phyloP scores from a whole-genome alignment of 495 filamentous ascomycete genomes.

The Daldinia caldariorum region DNA sequence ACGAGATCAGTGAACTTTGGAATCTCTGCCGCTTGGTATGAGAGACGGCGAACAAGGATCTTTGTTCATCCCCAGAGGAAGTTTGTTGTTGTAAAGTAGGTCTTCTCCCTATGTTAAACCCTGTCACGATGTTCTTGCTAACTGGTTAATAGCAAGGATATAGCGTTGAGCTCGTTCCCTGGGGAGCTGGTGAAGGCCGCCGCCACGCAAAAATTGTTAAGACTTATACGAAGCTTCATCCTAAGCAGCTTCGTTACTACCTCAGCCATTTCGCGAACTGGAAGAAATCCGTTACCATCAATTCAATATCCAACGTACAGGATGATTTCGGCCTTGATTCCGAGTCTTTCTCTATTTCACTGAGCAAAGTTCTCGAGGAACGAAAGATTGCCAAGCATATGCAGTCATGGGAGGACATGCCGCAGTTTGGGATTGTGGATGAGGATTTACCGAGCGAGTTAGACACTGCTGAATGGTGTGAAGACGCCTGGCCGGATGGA shows the following conservation, averaged over 20 bases:
- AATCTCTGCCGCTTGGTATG: slow-evolving; percentile 49
- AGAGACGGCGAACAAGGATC: slow-evolving; percentile 46
- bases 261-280: slow-evolving; percentile 47
- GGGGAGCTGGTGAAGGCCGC: slow-evolving; percentile 46
- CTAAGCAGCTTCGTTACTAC: slow-evolving; percentile 49
- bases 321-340: slow-evolving; percentile 34
- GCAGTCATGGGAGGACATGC: slow-evolving; percentile 4
- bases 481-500: slow-evolving; percentile 24
- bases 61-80: slow-evolving; percentile 50
- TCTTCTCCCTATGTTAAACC: not conserved
- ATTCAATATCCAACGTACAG: slow-evolving; percentile 33
- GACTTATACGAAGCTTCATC: slow-evolving; percentile 52
- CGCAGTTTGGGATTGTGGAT: slow-evolving; percentile 39
- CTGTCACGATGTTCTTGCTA: slow-evolving; percentile 4
- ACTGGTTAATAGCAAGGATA: slow-evolving; percentile 28
- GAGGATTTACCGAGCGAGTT: slow-evolving; percentile 11
- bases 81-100: slow-evolving; percentile 45
- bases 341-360: slow-evolving; percentile 39
- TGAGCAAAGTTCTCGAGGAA: slow-evolving; percentile 37
- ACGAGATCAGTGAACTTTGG: slow-evolving; percentile 49
- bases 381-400: slow-evolving; percentile 12
- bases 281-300: slow-evolving; percentile 42
- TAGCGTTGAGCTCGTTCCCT: slow-evolving; percentile 48
- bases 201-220: slow-evolving; percentile 49
- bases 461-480: not conserved